Evolutionary conservation across 2,329 filamentous ascomycete genomes (phyloP), one percentile per base, ranked within the genome.

Genomic region (Penicillium sp.): DNA sequence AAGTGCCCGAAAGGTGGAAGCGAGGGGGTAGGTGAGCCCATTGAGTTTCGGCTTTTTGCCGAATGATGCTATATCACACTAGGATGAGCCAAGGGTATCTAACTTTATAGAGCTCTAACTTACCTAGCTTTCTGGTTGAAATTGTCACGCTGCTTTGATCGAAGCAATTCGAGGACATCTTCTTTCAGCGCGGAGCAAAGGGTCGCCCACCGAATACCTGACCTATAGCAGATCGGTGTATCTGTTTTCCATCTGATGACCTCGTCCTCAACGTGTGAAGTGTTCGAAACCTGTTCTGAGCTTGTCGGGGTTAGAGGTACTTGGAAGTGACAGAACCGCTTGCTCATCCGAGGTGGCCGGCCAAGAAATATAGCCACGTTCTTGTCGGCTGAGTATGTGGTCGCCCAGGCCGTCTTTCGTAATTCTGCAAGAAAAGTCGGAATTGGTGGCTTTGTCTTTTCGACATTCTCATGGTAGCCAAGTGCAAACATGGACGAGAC

Each of bases 301-400:
- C 49, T 14, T 29, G 7, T 43, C 13, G 37, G 57, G 14, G 53
- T 56, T 7, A 62, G 57, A 1, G 64, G 64, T 10, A 74, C 56
- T 44, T 75, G 65, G 10, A 78, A 72, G 34, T 69, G 63, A 55
- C 76, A 78, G 47, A 74, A 78, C 6, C 70, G 69, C 32, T 72
- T 69, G 29, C 68, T 69, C 50, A 81, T 75, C 4, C 78, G 71
- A 5, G 78, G 76, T 1, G 79, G 78, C 1, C 79, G 72, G 5
- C 79, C 78, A 13, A 81, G 70, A 45, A 81, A 81, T 4, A 80
- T 74, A 0, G 77, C 74, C 4, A 80, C 65, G 22, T 76, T 79
- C 58, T 79, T 81, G 58, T 81, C 79, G 0, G 74, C 74, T 0
- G 76, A 75, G 57, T 78, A 81, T 5, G 72, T 70, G 4, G 73